Conservation (phyloP, 176 grass and related monocot species). For the Phoenix roebelenii region DNA sequence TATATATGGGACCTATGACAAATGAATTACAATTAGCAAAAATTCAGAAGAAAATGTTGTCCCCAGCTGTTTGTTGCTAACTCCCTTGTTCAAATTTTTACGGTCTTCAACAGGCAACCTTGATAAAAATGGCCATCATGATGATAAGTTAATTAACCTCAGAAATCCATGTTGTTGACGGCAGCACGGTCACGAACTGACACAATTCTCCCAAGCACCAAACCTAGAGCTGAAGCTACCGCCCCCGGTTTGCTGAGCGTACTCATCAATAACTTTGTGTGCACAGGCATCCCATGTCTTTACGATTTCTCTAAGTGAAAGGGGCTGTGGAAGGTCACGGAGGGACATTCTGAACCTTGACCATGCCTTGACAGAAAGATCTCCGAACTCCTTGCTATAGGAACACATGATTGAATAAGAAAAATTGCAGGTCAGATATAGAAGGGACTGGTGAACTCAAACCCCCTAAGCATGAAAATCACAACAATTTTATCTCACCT, state of each 20-base stretch:
- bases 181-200: conserved; percentile 27
- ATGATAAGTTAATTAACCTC: no score
- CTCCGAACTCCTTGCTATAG: conserved; percentile 46
- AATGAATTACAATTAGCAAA: no score
- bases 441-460: no score
- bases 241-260: conserved; percentile 73
- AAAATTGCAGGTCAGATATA: background rate
- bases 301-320: conserved; percentile 75
- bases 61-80: no score
- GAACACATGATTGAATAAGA: background rate
- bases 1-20: no score
- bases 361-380: conserved; percentile 62
- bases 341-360: conserved; percentile 58
- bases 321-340: conserved; percentile 51
- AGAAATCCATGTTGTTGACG: no score
- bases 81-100: no score
- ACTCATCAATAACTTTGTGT: conserved; percentile 64
- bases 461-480: no score
- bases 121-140: no score
- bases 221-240: conserved; percentile 88
- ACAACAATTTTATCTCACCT: conserved; percentile 25
- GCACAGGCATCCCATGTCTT: conserved; percentile 72
- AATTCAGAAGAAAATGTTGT: no score
- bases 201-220: conserved; percentile 64
- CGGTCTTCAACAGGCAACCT: no score